Base-by-base conservation (phyloP, 2,329 filamentous ascomycete genomes). In the Fusarium domesticum region DNA sequence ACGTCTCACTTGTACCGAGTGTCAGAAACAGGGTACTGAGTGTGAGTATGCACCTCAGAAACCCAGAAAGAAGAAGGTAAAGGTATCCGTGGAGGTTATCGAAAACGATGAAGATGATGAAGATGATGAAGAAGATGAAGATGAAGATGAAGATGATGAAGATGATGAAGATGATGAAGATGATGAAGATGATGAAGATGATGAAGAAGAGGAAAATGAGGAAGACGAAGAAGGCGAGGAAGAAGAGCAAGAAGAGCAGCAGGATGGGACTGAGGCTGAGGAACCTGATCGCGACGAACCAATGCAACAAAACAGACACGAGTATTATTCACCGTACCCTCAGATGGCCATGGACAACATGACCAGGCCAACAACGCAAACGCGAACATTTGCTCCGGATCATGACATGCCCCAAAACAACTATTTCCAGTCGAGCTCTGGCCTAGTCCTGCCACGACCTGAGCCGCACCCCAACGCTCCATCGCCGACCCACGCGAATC, bases 1-100 rank as follows among this genome's bases (percentile, higher is more conserved):
- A 33, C 64, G 60, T 31, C 72, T 72, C 4, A 54, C 54, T 2
- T 76, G 73, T 47, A 58, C 57, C 6, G 63, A 64, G 30, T 76
- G 73, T 18, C 42, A 61, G 17, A 50, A 55, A 6, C 44, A 55
- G 5, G 63, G 63, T 1, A 43, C 58, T 5, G 46, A 50, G 6
- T 76, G 73, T 47, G 59, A 69, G 37, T 76, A 73, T 50, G 61
- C 70, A 17, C 52, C 62, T n/a, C 57, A 60, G 11, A 66, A 60
- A 31, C 55, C 42, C 15, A 59, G 55, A 37, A 59, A 57, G 19
- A 54, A 19, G 25, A 61, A 58, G 38, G 55, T 54, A 19, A 19
- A 51, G 6, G 51, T 53, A 16, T 35, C 34, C 6, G 47, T 54
- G 14, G 41, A 50, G 33, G 37, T 38, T 10, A 45, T 48, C 19